Evolutionary conservation across 306 rosid species (phyloP).

Genomic region (Chamaecrista fasciculata): DNA sequence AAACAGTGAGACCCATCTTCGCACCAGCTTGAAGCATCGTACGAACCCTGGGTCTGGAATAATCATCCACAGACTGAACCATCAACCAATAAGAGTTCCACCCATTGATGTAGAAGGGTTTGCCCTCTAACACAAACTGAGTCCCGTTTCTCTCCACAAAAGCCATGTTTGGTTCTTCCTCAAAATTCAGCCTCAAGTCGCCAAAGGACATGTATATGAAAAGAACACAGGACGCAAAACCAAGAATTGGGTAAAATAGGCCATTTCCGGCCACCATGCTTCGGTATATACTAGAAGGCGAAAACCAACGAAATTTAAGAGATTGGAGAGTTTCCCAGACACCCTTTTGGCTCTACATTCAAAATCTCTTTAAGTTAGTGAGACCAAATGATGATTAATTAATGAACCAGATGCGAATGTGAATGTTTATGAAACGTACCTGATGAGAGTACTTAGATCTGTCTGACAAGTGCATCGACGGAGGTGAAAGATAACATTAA

Average conservation of each 20-base stretch:
- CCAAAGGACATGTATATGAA: slow-evolving; percentile 86
- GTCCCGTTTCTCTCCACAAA: slow-evolving; percentile 83
- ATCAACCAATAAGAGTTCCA: slow-evolving; percentile 99
- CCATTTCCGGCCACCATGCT: slow-evolving; percentile 71
- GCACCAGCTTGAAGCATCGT: slow-evolving; percentile 70
- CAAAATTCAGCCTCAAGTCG: slow-evolving; percentile 41
- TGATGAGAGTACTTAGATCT: slow-evolving; percentile 45
- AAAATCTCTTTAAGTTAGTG: slow-evolving; percentile 10
- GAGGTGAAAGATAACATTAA: neutral
- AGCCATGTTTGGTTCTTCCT: slow-evolving; percentile 41
- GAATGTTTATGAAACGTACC: slow-evolving; percentile 27
- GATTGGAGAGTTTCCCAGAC: slow-evolving; percentile 28
- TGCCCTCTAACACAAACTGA: slow-evolving; percentile 73
- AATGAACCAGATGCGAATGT: slow-evolving; percentile 32
- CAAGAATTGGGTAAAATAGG: slow-evolving; percentile 69
- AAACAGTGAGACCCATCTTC: slow-evolving; percentile 91
- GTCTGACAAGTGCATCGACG: slow-evolving; percentile 17
- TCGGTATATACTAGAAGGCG: slow-evolving; percentile 14
- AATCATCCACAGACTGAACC: slow-evolving; percentile 78
- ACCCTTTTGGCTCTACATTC: slow-evolving; percentile 43
- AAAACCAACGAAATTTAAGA: slow-evolving; percentile 37
- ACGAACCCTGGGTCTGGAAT: slow-evolving; percentile 57
- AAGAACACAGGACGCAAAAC: slow-evolving; percentile 61
- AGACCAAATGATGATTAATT: slow-evolving; percentile 32
- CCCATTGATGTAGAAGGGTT: slow-evolving; percentile 77